phyloP scores from a whole-genome alignment of 805 yeast genomes.

The Maudiozyma turicensis region DNA sequence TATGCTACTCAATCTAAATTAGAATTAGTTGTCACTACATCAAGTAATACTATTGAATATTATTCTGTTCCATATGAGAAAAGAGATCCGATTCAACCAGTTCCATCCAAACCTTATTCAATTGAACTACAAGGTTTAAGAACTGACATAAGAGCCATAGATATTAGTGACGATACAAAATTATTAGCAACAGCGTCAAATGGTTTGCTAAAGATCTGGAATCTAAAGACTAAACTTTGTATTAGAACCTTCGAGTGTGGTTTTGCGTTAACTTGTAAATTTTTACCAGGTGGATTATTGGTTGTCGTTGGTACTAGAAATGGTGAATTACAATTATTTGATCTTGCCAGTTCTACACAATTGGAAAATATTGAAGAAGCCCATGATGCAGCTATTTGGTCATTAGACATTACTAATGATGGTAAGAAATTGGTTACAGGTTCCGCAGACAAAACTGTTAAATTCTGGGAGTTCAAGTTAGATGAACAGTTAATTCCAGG shows the following conservation, averaged over 20 bases:
- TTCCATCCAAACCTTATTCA: slow-evolving; percentile 40
- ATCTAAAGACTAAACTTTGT: slow-evolving; percentile 59
- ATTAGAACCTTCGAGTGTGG: slow-evolving; percentile 85
- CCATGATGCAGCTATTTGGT: slow-evolving; percentile 81
- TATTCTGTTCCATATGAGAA: slow-evolving; percentile 52
- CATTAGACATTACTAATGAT: slow-evolving; percentile 75
- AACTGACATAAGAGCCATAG: slow-evolving; percentile 76
- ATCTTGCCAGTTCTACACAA: slow-evolving; percentile 71
- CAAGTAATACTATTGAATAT: slow-evolving; percentile 68
- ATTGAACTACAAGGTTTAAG: slow-evolving; percentile 82
- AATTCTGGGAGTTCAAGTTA: slow-evolving; percentile 78
- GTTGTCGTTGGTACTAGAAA: slow-evolving; percentile 81
- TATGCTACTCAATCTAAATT: slow-evolving; percentile 36
- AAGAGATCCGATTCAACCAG: slow-evolving; percentile 35
- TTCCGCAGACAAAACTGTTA: slow-evolving; percentile 83
- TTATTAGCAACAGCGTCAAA: slow-evolving; percentile 84
- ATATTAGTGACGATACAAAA: slow-evolving; percentile 71
- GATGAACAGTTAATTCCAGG: slow-evolving; percentile 66
- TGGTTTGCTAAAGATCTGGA: slow-evolving; percentile 86
- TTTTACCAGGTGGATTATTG: slow-evolving; percentile 85
- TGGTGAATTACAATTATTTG: slow-evolving; percentile 78
- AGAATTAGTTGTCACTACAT: slow-evolving; percentile 54
- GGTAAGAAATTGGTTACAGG: slow-evolving; percentile 84
- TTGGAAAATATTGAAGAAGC: slow-evolving; percentile 65
- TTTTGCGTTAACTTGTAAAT: slow-evolving; percentile 68